phyloP scores from a whole-genome alignment of 345 rosid species.

The Punica granatum region DNA sequence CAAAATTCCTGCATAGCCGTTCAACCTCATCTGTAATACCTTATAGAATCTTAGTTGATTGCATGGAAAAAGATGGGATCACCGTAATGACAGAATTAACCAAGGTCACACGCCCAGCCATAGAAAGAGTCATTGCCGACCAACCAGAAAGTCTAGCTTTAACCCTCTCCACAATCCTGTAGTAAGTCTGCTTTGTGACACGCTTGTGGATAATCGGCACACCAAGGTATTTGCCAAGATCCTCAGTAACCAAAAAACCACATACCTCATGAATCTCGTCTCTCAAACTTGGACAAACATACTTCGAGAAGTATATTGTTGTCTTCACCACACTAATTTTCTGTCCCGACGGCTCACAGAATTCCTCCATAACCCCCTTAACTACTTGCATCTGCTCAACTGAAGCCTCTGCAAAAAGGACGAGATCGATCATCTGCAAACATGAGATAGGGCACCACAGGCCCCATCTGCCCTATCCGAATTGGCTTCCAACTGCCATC shows the following conservation, averaged over 20 bases:
- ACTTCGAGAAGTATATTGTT: neutral
- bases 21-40: neutral
- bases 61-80: neutral
- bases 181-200: neutral
- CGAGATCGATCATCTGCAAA: neutral
- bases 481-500: neutral
- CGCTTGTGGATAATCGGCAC: neutral
- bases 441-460: neutral
- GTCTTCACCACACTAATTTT: neutral
- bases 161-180: neutral
- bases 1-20: neutral
- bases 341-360: neutral
- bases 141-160: neutral
- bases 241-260: neutral
- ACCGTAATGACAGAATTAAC: neutral
- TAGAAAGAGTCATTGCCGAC: neutral
- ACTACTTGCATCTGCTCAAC: neutral
- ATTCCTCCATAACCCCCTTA: neutral
- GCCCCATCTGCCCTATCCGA: neutral
- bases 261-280: neutral
- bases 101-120: neutral
- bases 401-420: neutral
- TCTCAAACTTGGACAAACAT: slow-evolving; percentile 2
- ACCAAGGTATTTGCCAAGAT: neutral
- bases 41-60: neutral